Base-by-base conservation (phyloP, 139 green algal species). In the Microglena sp. region DNA sequence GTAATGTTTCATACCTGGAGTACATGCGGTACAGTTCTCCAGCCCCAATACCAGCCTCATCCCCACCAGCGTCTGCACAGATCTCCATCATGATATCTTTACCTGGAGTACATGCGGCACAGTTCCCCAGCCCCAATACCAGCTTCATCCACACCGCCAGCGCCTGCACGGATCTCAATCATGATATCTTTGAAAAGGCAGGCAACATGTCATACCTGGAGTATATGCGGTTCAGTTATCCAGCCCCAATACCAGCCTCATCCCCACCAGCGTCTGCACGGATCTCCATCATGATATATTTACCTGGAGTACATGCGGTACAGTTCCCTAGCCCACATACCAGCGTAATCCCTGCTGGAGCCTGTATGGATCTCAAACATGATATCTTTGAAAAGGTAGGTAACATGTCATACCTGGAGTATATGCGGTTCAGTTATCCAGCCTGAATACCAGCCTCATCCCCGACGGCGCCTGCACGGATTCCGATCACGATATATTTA, bases 91-190 rank as follows among this genome's bases (percentile, higher is more conserved):
- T 82, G 62, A 84, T 80, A 45, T 81, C 73, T 32, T 57, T 45
- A 27, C 31, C 44, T 65, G 30, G 8, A 6, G 57, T 85, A 85
- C 83, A 89, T 85, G 35, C 83, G 80, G 53, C 77, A 73, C 57
- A 89, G 66, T 65, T 89, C 83, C 5, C 77, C 80, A 7, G 80
- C 80, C 83, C 83, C 87, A 21, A 89, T 82, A 6, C 69, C 63
- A 0, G 89, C 86, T 82, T 89, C 83, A 32, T 89, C 83, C n/a
- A n/a, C n/a, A 24, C 83, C 83, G 50, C 83, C 83, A 7, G 83
- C 67, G 33, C 83, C 83, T 28, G 75, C 83, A 7, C 73, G 58
- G 21, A 82, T 80, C 33, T 82, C 74, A 21, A 82, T 59, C 71
- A 81, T 82, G 62, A 84, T 80, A 45, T 81, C 73, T 32, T 57